phyloP scores from a whole-genome alignment of 169 alveolate species.

The Plasmodium gonderi region DNA sequence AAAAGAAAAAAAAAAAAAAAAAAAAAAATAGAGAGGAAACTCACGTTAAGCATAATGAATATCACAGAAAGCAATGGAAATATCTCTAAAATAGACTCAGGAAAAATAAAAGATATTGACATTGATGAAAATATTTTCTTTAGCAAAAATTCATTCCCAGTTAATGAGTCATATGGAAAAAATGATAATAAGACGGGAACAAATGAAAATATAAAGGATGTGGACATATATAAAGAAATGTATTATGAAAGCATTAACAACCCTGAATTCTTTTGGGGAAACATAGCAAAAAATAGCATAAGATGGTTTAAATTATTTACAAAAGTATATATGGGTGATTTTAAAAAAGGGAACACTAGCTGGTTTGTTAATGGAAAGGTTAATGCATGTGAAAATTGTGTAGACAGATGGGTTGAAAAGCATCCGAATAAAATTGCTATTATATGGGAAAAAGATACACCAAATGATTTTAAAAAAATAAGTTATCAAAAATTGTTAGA shows the following conservation, averaged over 20 bases:
- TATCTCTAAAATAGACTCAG: constrained; percentile 28
- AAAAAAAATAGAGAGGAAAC: neutral
- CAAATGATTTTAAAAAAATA: constrained; percentile 81
- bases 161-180: constrained; percentile 23
- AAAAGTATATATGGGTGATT: constrained; percentile 76
- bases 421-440: constrained; percentile 89
- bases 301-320: constrained; percentile 78
- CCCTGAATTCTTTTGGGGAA: constrained; percentile 85
- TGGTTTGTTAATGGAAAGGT: constrained; percentile 93
- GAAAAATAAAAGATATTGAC: constrained; percentile 25
- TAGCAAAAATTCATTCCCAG: constrained; percentile 34
- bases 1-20: constrained; percentile 12
- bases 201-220: constrained; percentile 32
- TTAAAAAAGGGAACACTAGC: constrained; percentile 81
- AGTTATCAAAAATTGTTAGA: constrained; percentile 87
- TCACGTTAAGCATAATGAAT: constrained; percentile 28
- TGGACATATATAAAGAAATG: constrained; percentile 77
- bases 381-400: constrained; percentile 94
- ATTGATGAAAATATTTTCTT: constrained; percentile 58
- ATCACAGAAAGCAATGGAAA: constrained; percentile 12
- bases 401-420: constrained; percentile 93
- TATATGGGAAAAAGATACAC: constrained; percentile 92
- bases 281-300: constrained; percentile 71
- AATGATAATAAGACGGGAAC: constrained; percentile 23
- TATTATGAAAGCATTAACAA: constrained; percentile 78